phyloP scores from a whole-genome alignment of 2,329 filamentous ascomycete genomes.

The Dothideomycetes sp. region DNA sequence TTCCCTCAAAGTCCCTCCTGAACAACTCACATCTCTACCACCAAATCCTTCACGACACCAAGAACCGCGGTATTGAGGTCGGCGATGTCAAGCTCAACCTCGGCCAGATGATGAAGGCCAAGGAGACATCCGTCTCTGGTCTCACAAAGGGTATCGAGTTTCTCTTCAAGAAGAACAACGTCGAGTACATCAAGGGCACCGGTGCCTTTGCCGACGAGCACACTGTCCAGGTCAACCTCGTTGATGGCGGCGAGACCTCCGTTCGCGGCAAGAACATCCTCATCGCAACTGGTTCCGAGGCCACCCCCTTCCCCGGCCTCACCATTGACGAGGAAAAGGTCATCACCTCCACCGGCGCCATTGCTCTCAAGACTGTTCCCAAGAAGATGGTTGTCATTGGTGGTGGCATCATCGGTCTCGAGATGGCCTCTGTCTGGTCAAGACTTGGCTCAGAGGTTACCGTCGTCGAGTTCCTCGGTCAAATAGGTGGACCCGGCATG shows the following conservation, averaged over 20 bases:
- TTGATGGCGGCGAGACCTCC: constrained; percentile 82
- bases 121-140: constrained; percentile 78
- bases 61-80: constrained; percentile 94
- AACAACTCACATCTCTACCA: constrained; percentile 99
- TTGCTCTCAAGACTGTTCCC: constrained; percentile 79
- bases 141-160: constrained; percentile 97
- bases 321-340: constrained; percentile 97
- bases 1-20: constrained; percentile 96
- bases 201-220: constrained; percentile 80
- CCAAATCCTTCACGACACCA: constrained; percentile 92
- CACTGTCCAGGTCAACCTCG: constrained; percentile 80
- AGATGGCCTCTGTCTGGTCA: constrained; percentile 98
- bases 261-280: constrained; percentile 93
- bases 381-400: constrained; percentile 97
- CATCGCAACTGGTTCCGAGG: constrained; percentile 91
- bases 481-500: constrained; percentile 98
- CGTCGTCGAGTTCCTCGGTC: constrained; percentile 89
- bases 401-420: constrained; percentile 95
- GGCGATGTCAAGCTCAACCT: constrained; percentile 96
- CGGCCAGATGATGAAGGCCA: constrained; percentile 93
- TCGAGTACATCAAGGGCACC: constrained; percentile 93
- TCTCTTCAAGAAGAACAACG: constrained; percentile 97
- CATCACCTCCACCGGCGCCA: constrained; percentile 89
- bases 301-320: constrained; percentile 90
- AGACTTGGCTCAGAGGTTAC: constrained; percentile 88